phyloP scores from a whole-genome alignment of 2,329 filamentous ascomycete species.

The Thielaviopsis populi region DNA sequence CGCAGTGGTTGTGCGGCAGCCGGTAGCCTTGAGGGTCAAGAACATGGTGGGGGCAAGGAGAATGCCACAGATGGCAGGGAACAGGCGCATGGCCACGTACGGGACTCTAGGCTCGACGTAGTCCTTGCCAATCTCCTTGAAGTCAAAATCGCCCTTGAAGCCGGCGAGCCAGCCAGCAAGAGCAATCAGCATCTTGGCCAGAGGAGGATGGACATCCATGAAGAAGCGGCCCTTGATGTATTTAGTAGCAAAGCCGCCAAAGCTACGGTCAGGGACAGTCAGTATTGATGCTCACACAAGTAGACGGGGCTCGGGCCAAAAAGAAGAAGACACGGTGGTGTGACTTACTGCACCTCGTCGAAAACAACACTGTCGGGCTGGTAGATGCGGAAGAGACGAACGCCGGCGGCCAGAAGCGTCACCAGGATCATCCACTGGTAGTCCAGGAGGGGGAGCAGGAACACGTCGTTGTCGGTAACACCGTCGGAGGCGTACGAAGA shows the following conservation, averaged over 20 bases:
- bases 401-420: slow-evolving; percentile 59
- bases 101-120: slow-evolving; percentile 89
- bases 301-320: background rate
- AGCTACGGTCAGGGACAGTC: slow-evolving; percentile 38
- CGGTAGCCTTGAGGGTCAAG: slow-evolving; percentile 77
- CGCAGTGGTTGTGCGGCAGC: slow-evolving; percentile 76
- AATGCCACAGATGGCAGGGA: slow-evolving; percentile 80
- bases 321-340: slow-evolving; percentile 2
- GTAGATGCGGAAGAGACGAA: slow-evolving; percentile 90
- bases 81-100: slow-evolving; percentile 92
- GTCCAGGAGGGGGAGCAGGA: slow-evolving; percentile 69
- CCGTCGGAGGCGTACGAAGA: slow-evolving; percentile 59
- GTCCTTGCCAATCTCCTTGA: slow-evolving; percentile 99
- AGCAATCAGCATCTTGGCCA: slow-evolving; percentile 93
- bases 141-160: slow-evolving; percentile 91
- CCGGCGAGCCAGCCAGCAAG: slow-evolving; percentile 88
- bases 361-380: slow-evolving; percentile 95
- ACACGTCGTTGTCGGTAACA: slow-evolving; percentile 80
- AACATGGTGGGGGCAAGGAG: slow-evolving; percentile 85
- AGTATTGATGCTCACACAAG: background rate
- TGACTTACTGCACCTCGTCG: slow-evolving; percentile 93
- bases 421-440: slow-evolving; percentile 62
- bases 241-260: slow-evolving; percentile 94
- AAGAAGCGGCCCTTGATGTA: slow-evolving; percentile 99
- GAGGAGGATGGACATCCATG: slow-evolving; percentile 98